These are phyloP conservation scores for Picochlorum sp. DNA, from an alignment of 139 green algal species.

Conservation along the genomic window DNA sequence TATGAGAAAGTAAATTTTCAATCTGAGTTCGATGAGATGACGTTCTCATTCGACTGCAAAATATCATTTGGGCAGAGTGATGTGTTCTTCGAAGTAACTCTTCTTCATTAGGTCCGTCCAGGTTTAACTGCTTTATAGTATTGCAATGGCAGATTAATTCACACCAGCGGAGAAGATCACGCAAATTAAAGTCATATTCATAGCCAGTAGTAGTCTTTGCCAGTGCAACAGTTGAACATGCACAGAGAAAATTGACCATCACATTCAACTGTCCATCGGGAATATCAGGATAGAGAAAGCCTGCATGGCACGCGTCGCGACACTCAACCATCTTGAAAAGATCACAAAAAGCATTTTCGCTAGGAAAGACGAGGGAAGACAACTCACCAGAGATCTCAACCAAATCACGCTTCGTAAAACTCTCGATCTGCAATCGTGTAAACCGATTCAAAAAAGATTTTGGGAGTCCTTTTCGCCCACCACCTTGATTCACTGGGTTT, in stretches of 20 bases:
- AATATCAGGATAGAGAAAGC: conserved; percentile 59
- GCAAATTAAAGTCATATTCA: conserved; percentile 99
- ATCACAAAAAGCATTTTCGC: not conserved
- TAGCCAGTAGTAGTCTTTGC: too few species aligned
- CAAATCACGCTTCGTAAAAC: conserved; percentile 67
- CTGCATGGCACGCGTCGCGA: too few species aligned
- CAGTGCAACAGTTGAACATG: not conserved
- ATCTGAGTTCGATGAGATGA: too few species aligned
- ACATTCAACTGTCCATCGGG: conserved; percentile 25
- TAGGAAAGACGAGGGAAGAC: not conserved
- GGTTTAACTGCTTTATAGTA: too few species aligned
- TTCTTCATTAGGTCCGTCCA: too few species aligned
- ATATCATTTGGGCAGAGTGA: too few species aligned
- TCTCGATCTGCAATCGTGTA: conserved; percentile 78
- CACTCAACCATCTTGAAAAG: not conserved
- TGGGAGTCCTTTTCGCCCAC: conserved; percentile 90
- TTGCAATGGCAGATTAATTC: conserved; percentile 56
- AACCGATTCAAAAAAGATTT: conserved; percentile 97
- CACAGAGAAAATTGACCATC: conserved; percentile 65
- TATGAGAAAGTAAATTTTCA: too few species aligned
- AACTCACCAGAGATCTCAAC: conserved; percentile 45
- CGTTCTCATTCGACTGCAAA: too few species aligned
- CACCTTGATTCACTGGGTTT: conserved; percentile 84
- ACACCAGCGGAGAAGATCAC: conserved; percentile 94
- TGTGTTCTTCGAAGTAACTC: too few species aligned